Conservation (phyloP, 306 rosid genomes). For the Medicago ruthenica region DNA sequence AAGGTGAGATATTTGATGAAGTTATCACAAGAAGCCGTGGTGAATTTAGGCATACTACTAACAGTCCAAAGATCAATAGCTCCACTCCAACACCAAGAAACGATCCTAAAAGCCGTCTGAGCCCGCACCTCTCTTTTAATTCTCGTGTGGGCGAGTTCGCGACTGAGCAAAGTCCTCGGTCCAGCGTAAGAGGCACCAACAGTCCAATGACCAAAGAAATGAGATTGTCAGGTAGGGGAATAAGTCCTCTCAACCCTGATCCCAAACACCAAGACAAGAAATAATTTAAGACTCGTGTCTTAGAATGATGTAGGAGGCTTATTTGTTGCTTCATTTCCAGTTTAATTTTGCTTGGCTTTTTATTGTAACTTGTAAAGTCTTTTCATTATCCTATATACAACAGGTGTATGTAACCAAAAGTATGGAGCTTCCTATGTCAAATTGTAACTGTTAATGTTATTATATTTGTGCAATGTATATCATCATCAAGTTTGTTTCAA, state of each 20-base stretch:
- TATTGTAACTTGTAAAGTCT: slow-evolving; percentile 54
- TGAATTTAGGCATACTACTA: slow-evolving; percentile 78
- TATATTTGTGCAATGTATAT: slow-evolving; percentile 44
- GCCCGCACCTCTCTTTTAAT: slow-evolving; percentile 60
- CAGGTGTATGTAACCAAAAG: slow-evolving; percentile 38
- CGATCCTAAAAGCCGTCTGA: slow-evolving; percentile 55
- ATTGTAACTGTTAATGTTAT: slow-evolving; percentile 32
- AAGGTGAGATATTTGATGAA: slow-evolving; percentile 84
- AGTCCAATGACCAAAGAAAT: slow-evolving; percentile 67
- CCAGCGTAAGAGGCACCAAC: slow-evolving; percentile 58
- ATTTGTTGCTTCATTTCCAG: slow-evolving; percentile 38
- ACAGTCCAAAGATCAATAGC: slow-evolving; percentile 86
- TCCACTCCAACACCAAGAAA: slow-evolving; percentile 70
- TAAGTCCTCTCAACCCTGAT: slow-evolving; percentile 66
- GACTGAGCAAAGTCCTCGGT: slow-evolving; percentile 72
- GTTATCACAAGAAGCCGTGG: slow-evolving; percentile 92
- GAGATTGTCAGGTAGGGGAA: slow-evolving; percentile 62
- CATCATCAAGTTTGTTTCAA: slow-evolving; percentile 33
- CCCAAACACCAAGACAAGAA: slow-evolving; percentile 50
- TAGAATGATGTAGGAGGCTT: slow-evolving; percentile 41
- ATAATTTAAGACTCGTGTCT: slow-evolving; percentile 32
- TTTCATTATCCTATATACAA: slow-evolving; percentile 40
- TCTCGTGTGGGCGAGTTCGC: slow-evolving; percentile 67
- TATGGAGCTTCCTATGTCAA: slow-evolving; percentile 43
- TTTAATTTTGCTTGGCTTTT: slow-evolving; percentile 40